phyloP scores from a whole-genome alignment of 2,329 filamentous ascomycete genomes.

The Amesomyces nigricolor region DNA sequence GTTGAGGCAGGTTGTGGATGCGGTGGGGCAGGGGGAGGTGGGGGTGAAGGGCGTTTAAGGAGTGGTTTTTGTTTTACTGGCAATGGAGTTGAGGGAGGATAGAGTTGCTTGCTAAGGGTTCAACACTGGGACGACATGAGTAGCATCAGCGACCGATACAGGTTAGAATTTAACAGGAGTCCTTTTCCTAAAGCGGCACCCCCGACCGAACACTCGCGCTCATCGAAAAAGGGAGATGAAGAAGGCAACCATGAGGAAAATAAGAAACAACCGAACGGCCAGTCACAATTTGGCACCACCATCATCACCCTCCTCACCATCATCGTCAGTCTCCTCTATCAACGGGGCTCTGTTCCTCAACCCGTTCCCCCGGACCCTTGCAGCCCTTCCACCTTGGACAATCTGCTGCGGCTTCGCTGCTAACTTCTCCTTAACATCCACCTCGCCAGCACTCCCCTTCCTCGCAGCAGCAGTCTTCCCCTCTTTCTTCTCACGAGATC shows the following conservation, averaged over 20 bases:
- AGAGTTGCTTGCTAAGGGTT: background rate
- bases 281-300: background rate
- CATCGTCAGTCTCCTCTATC: background rate
- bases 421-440: background rate
- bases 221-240: too few species aligned
- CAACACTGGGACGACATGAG: background rate
- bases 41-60: conserved; percentile 1
- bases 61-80: background rate
- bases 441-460: background rate
- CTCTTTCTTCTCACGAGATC: background rate
- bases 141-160: too few species aligned
- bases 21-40: conserved; percentile 13
- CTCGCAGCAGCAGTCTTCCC: background rate
- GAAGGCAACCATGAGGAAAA: too few species aligned
- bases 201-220: too few species aligned
- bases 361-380: too few species aligned
- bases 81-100: background rate
- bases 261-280: background rate
- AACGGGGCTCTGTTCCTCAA: too few species aligned
- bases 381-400: background rate
- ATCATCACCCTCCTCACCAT: conserved; percentile 5
- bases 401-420: background rate
- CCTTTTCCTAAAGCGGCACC: too few species aligned
- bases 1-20: conserved; percentile 61
- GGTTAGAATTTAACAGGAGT: too few species aligned